A percentile compares a stretch with the other conserved stretches of the same genome.
phyloP scores from a whole-genome alignment of 2,329 filamentous ascomycete species.

The Graphilbum sp. region DNA sequence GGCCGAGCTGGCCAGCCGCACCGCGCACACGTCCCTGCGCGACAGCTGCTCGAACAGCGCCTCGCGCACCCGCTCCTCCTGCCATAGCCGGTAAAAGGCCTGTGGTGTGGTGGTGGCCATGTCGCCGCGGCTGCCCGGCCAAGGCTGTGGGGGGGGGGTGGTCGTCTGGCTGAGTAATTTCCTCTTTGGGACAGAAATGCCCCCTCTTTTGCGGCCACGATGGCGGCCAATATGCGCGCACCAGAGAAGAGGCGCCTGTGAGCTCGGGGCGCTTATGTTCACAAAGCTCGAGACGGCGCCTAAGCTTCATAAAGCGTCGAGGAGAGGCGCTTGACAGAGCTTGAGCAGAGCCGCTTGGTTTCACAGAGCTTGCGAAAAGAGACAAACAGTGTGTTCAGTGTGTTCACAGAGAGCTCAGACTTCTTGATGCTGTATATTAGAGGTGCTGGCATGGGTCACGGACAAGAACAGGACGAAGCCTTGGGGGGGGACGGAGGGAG shows the following conservation, averaged over 20 bases:
- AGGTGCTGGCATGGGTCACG: background rate
- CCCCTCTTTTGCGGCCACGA: background rate
- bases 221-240: background rate
- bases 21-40: conserved; percentile 35
- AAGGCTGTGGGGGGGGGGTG: conserved; percentile 17
- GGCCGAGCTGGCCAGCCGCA: conserved; percentile 53
- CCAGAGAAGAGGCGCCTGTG: too few species aligned
- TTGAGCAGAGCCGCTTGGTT: too few species aligned
- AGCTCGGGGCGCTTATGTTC: too few species aligned
- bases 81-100: conserved; percentile 39
- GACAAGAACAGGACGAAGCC: background rate
- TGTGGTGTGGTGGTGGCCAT: conserved; percentile 20
- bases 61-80: conserved; percentile 32
- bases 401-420: background rate
- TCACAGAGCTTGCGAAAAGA: too few species aligned
- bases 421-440: background rate
- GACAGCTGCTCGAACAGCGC: conserved; percentile 31
- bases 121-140: too few species aligned
- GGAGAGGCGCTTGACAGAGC: too few species aligned
- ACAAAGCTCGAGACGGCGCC: too few species aligned
- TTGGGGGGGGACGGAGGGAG: background rate
- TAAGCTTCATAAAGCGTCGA: too few species aligned
- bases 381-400: too few species aligned
- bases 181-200: background rate
- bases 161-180: background rate